phyloP scores from a whole-genome alignment of 768 basidiomycete genomes.

The Clavulina sp. region DNA sequence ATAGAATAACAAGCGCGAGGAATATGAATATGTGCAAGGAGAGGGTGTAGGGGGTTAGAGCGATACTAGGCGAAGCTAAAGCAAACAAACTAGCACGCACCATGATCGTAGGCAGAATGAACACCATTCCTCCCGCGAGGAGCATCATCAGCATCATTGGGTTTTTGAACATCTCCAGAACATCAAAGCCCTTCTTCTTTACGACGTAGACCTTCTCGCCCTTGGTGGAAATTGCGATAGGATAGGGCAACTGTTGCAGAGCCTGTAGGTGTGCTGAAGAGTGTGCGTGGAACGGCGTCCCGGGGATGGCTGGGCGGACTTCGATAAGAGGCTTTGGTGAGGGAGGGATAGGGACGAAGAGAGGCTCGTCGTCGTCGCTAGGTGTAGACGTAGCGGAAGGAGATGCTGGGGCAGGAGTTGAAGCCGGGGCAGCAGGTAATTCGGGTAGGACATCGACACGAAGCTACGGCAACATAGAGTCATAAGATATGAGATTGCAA shows the following conservation, averaged over 20 bases:
- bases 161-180: constrained; percentile 1
- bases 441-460: background rate
- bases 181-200: background rate
- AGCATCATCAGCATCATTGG: constrained; percentile 3
- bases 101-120: background rate
- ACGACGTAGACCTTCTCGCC: background rate
- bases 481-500: background rate
- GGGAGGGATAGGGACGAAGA: no score
- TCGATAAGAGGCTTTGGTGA: no score
- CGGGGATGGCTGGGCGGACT: background rate
- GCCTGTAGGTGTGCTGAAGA: background rate
- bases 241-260: background rate
- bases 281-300: background rate
- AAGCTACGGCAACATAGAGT: background rate
- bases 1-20: background rate
- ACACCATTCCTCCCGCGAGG: background rate
- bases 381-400: background rate
- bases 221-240: background rate
- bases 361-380: no score
- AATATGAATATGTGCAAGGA: background rate
- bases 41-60: background rate
- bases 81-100: background rate
- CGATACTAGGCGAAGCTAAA: no score
- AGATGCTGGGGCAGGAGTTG: background rate
- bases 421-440: background rate